These are phyloP conservation scores for Megacollybia marginata DNA, from an alignment of 768 basidiomycete species.

Conservation along the genomic window DNA sequence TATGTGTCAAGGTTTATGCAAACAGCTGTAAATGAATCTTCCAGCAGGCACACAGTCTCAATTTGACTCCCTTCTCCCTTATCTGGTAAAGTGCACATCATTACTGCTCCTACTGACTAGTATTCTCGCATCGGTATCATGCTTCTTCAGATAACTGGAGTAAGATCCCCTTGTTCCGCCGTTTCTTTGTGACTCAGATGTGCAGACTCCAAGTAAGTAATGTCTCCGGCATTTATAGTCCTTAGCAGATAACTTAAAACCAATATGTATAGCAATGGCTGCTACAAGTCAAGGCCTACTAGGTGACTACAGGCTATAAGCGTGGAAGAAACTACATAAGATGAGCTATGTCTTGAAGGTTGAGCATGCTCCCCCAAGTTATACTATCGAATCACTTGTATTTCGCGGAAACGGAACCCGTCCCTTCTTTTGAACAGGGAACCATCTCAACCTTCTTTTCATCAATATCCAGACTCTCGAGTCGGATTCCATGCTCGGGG, in stretches of 20 bases:
- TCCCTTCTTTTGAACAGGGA: not conserved
- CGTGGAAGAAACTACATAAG: not conserved
- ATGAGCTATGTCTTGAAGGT: not conserved
- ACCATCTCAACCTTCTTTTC: not conserved
- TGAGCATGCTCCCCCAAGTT: not conserved
- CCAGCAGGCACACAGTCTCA: no score
- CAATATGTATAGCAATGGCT: no score
- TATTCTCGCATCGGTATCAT: no score
- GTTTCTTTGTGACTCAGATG: not conserved
- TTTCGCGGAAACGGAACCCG: not conserved
- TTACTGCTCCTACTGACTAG: no score
- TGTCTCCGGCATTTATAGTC: not conserved
- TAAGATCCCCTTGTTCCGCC: no score
- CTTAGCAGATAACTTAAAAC: not conserved
- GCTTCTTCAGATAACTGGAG: no score
- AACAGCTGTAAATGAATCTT: no score
- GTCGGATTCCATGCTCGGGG: not conserved
- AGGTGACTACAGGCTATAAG: not conserved
- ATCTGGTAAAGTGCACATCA: no score
- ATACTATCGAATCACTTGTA: not conserved
- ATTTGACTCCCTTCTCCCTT: no score
- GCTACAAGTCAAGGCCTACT: not conserved
- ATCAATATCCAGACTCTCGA: not conserved
- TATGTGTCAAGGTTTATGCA: no score
- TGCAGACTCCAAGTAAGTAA: not conserved